Percentiles rank a stretch among this genome's conserved stretches.
Evolutionary conservation across 495 filamentous ascomycete species (phyloP).

Genomic region (Xylaria venustula): DNA sequence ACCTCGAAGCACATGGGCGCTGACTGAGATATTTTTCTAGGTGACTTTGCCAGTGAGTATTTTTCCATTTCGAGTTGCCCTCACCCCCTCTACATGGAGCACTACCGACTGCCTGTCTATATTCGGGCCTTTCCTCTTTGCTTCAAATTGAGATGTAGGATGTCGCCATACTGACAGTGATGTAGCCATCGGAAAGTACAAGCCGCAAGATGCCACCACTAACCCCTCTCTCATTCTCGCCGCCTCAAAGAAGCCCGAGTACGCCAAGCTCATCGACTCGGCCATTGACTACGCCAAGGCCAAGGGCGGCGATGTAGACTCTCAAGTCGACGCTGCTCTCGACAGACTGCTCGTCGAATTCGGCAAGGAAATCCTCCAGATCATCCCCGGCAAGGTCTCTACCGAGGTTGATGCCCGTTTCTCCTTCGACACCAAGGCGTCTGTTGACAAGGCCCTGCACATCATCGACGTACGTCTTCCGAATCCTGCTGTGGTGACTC

Average conservation of each 20-base stretch:
- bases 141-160: not conserved
- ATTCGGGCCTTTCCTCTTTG: no score
- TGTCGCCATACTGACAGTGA: constrained; percentile 24
- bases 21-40: constrained; percentile 38
- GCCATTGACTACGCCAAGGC: constrained; percentile 84
- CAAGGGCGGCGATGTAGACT: constrained; percentile 62
- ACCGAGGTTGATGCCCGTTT: constrained; percentile 97
- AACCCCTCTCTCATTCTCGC: constrained; percentile 98
- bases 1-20: constrained; percentile 5
- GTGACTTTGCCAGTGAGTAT: constrained; percentile 76
- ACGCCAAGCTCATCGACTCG: constrained; percentile 85
- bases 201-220: constrained; percentile 99
- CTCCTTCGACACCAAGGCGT: constrained; percentile 91
- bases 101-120: no score
- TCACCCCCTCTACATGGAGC: not conserved
- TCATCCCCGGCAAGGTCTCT: constrained; percentile 96
- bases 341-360: constrained; percentile 97
- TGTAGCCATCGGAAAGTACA: constrained; percentile 96
- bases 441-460: constrained; percentile 93
- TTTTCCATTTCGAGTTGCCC: not conserved
- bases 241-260: constrained; percentile 96
- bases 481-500: not conserved
- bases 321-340: constrained; percentile 77
- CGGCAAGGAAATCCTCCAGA: constrained; percentile 93
- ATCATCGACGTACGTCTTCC: constrained; percentile 77